phyloP scores from a whole-genome alignment of 2,329 filamentous ascomycete genomes.

The Trematosphaeria pertusa region DNA sequence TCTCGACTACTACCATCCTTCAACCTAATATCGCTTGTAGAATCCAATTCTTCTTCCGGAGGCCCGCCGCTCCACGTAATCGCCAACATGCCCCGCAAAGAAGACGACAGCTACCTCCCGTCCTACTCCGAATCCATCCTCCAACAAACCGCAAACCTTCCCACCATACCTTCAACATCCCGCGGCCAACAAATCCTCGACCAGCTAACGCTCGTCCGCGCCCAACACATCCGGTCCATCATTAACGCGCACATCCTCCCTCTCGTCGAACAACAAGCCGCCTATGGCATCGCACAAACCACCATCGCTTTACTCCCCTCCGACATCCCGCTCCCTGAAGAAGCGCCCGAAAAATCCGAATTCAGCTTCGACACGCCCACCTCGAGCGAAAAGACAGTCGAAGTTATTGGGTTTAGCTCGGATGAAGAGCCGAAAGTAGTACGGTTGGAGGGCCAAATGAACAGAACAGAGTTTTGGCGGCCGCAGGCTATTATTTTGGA shows the following conservation, averaged over 20 bases:
- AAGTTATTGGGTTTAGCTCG: constrained; percentile 50
- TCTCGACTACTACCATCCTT: no score
- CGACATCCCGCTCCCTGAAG: constrained; percentile 40
- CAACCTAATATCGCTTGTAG: no score
- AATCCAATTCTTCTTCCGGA: no score
- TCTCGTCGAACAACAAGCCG: constrained; percentile 47
- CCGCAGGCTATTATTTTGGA: constrained; percentile 50
- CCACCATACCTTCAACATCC: constrained; percentile 12
- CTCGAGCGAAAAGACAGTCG: constrained; percentile 29
- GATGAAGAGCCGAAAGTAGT: constrained; percentile 51
- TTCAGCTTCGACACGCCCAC: constrained; percentile 35
- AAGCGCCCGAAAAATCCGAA: constrained; percentile 33
- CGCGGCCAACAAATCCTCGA: constrained; percentile 41
- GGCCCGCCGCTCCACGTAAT: no score
- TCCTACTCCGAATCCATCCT: constrained; percentile 35
- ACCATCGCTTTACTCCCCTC: constrained; percentile 55
- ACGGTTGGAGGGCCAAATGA: constrained; percentile 48
- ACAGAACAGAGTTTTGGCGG: constrained; percentile 54
- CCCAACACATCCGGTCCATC: constrained; percentile 48
- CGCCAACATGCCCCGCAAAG: constrained; percentile 1
- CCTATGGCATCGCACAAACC: constrained; percentile 52
- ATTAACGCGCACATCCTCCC: constrained; percentile 52
- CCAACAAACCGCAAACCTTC: constrained; percentile 8
- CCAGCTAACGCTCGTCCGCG: constrained; percentile 49
- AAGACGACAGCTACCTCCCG: constrained; percentile 25